These are phyloP conservation scores for Aspergillus steynii DNA, from an alignment of 495 filamentous ascomycete species.

Conservation along the genomic window DNA sequence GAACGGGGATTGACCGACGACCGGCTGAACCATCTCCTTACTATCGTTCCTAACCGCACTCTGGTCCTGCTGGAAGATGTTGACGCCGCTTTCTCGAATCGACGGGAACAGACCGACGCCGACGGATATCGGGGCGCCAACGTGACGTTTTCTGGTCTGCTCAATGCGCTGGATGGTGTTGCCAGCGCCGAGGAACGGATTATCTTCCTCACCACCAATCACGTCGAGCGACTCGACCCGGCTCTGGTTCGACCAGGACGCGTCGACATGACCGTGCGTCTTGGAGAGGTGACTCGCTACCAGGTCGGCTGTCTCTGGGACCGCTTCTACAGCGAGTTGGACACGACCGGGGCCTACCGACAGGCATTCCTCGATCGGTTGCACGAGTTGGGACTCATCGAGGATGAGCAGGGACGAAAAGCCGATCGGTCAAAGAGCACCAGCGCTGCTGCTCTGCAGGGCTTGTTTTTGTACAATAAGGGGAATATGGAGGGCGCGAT, in stretches of 20 bases:
- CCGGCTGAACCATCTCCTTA: slow-evolving; percentile 81
- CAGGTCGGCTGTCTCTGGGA: slow-evolving; percentile 90
- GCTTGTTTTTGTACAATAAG: slow-evolving; percentile 93
- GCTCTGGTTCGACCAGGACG: slow-evolving; percentile 88
- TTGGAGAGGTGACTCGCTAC: slow-evolving; percentile 83
- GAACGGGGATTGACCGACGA: slow-evolving; percentile 94
- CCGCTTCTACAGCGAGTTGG: slow-evolving; percentile 87
- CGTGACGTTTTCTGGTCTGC: slow-evolving; percentile 90
- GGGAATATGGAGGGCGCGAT: slow-evolving; percentile 85
- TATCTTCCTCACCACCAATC: slow-evolving; percentile 93
- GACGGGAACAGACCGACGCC: slow-evolving; percentile 66
- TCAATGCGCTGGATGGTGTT: slow-evolving; percentile 93
- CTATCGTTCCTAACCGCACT: slow-evolving; percentile 82
- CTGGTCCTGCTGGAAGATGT: slow-evolving; percentile 91
- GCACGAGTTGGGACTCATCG: slow-evolving; percentile 51
- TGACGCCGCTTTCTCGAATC: slow-evolving; percentile 86
- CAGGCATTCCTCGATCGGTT: slow-evolving; percentile 51
- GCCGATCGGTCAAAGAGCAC: slow-evolving; percentile 48
- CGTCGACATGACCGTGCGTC: slow-evolving; percentile 88
- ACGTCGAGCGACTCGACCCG: slow-evolving; percentile 83
- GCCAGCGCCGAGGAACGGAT: slow-evolving; percentile 95
- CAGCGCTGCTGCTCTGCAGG: slow-evolving; percentile 89
- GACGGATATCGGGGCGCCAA: slow-evolving; percentile 89
- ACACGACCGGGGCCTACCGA: slow-evolving; percentile 54
- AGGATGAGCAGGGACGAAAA: slow-evolving; percentile 48